phyloP scores from a whole-genome alignment of 345 rosid species.

The Euclidium syriacum region DNA sequence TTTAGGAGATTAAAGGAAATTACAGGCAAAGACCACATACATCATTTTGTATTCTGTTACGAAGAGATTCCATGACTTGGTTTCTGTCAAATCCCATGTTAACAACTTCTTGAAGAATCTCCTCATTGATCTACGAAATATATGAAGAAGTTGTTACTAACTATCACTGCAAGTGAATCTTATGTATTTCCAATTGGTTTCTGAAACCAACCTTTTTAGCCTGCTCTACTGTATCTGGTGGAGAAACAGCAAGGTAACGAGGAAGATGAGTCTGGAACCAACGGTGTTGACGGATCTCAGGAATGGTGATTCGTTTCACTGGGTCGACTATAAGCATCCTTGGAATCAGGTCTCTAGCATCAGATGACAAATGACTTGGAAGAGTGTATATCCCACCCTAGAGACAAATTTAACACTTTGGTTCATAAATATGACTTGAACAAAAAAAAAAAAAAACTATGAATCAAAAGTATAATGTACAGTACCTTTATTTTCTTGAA shows the following conservation, averaged over 20 bases:
- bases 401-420: neutral
- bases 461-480: neutral
- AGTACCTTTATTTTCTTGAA: conserved; percentile 87
- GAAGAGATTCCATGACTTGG: conserved; percentile 71
- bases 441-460: neutral
- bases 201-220: conserved; percentile 57
- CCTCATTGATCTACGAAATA: conserved; percentile 75
- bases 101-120: conserved; percentile 71
- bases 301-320: conserved; percentile 78
- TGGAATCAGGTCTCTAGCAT: conserved; percentile 90
- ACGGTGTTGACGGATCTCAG: conserved; percentile 84
- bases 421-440: neutral
- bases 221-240: conserved; percentile 73
- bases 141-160: neutral
- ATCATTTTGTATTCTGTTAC: conserved; percentile 70
- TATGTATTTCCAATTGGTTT: neutral
- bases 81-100: conserved; percentile 71
- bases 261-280: conserved; percentile 93
- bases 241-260: conserved; percentile 83
- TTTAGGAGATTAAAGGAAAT: neutral
- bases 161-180: neutral
- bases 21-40: conserved; percentile 32
- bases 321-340: conserved; percentile 95
- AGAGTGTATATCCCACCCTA: conserved; percentile 92
- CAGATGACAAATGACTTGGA: conserved; percentile 87